phyloP scores from a whole-genome alignment of 139 green algal genomes.

The Asterochloris sp. region DNA sequence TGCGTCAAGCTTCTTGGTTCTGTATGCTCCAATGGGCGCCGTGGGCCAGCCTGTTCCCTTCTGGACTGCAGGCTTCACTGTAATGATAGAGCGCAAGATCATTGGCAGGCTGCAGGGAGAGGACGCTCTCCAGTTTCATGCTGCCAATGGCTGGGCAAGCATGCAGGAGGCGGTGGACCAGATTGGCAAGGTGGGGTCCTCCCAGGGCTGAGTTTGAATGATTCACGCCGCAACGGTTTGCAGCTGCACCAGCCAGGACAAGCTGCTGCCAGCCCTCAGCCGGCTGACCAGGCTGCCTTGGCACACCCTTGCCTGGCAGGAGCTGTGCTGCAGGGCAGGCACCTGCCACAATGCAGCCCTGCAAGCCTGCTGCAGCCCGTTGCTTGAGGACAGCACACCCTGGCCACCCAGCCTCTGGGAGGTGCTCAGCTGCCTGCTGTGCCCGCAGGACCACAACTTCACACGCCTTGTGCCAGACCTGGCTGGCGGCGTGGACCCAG shows the following conservation, averaged over 20 bases:
- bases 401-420: too few species aligned
- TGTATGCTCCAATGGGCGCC: neutral
- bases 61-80: constrained; percentile 49
- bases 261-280: too few species aligned
- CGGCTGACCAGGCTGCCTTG: too few species aligned
- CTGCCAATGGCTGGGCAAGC: constrained; percentile 26
- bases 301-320: too few species aligned
- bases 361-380: too few species aligned
- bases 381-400: too few species aligned
- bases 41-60: neutral
- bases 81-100: constrained; percentile 87
- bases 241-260: too few species aligned
- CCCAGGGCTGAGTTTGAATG: constrained; percentile 25
- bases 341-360: too few species aligned
- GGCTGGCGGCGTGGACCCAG: constrained; percentile 71
- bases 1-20: neutral
- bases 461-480: constrained; percentile 58
- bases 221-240: too few species aligned
- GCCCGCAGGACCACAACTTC: constrained; percentile 42
- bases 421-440: neutral
- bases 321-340: too few species aligned
- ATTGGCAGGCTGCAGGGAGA: constrained; percentile 66
- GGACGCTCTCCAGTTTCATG: constrained; percentile 36
- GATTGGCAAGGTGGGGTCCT: neutral
- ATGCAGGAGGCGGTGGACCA: constrained; percentile 5